phyloP scores from a whole-genome alignment of 129 eudicot genomes.

The Logfia minima region DNA sequence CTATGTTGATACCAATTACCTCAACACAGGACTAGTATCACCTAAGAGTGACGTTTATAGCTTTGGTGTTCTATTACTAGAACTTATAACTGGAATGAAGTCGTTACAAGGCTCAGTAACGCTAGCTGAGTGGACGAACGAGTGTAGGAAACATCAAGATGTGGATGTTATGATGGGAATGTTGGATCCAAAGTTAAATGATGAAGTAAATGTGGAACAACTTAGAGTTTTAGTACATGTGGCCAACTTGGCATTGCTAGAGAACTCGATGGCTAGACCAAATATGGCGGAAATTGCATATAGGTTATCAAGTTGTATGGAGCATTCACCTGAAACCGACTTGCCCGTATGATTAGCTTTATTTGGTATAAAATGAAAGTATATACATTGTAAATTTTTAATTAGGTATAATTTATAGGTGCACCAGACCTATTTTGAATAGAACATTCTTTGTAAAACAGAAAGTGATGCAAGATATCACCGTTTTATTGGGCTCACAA shows the following conservation, averaged over 20 bases:
- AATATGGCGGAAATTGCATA: conserved; percentile 59
- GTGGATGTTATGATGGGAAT: conserved; percentile 48
- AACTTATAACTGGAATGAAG: conserved; percentile 68
- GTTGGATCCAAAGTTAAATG: conserved; percentile 65
- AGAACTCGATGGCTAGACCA: conserved; percentile 62
- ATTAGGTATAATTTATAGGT: conserved; percentile 10
- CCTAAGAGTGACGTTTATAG: conserved; percentile 82
- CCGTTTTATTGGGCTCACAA: neutral
- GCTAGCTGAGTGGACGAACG: conserved; percentile 66
- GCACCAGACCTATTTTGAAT: neutral
- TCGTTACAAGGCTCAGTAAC: conserved; percentile 66
- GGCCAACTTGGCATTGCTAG: conserved; percentile 61
- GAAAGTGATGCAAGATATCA: conserved; percentile 9
- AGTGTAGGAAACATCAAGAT: conserved; percentile 48
- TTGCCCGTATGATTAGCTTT: conserved; percentile 42
- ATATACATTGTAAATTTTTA: conserved; percentile 13
- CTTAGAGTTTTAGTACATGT: conserved; percentile 48
- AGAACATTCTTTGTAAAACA: conserved; percentile 10
- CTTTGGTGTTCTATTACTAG: conserved; percentile 66
- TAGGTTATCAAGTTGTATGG: conserved; percentile 51
- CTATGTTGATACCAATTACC: conserved; percentile 63
- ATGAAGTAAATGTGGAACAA: conserved; percentile 53
- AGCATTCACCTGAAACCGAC: conserved; percentile 29
- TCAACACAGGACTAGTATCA: conserved; percentile 65
- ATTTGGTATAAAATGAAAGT: neutral